Evolutionary conservation across 371 early-diverging fungal species (phyloP), one percentile per base, ranked within the genome.

Genomic region (Globomyces sp.): DNA sequence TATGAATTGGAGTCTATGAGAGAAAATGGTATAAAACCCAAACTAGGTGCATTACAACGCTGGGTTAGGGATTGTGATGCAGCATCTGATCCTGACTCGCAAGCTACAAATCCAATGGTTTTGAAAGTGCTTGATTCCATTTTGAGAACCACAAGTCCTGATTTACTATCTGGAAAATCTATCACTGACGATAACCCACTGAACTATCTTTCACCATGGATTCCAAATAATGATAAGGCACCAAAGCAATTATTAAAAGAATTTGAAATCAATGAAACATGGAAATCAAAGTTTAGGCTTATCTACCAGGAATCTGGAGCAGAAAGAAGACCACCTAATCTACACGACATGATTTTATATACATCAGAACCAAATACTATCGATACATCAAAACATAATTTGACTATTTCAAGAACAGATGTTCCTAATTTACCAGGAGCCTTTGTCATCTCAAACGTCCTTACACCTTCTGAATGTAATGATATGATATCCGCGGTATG

Each of bases 61-160:
- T 85, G 85, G 85, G 81, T 81, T 37, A 70, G 85, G 11, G 85
- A 81, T 52, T 85, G 85, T 57, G 85, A 85, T 67, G 85, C 85
- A 1, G 85, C 81, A 2, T 74, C 78, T 0, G 69, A 74, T 9
- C 44, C 46, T 41, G 79, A 58, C 53, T 74, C 73, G 1, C 71
- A 71, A 10, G 73, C 73, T 57, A 74, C 77, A 34, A 75, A 79
- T 64, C 73, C 71, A 11, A 66, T 74, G 51, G 77, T 85, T 6
- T 74, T 81, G 70, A 58, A 78, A 4, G 81, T 82, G 0, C 57
- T 85, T 53, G 85, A 85, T 64, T 71, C 77, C 39, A 80, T 83
- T 62, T 69, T 85, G 39, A 57, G 85, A 49, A 78, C 81, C 0
- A 79, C 83, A 0, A 83, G 80, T 59, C 83, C 83, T 0, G 57